phyloP scores from a whole-genome alignment of 345 rosid species.

The Streptanthus diversifolius region DNA sequence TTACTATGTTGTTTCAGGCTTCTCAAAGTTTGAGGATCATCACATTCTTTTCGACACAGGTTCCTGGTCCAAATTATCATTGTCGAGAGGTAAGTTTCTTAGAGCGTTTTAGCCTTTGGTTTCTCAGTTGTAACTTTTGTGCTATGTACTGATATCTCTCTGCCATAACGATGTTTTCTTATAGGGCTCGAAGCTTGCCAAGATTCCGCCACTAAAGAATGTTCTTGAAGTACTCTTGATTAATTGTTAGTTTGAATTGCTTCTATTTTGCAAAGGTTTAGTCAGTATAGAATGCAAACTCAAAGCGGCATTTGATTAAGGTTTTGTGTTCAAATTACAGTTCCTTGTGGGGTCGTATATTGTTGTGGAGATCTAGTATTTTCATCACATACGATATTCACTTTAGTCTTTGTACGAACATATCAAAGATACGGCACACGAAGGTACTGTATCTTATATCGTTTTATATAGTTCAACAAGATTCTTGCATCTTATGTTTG shows the following conservation, averaged over 20 bases:
- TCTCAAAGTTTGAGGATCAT: conserved; percentile 67
- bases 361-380: conserved; percentile 91
- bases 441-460: conserved; percentile 40
- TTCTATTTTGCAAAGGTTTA: not conserved
- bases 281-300: not conserved
- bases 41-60: conserved; percentile 82
- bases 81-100: conserved; percentile 60
- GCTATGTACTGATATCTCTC: not conserved
- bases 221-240: conserved; percentile 54
- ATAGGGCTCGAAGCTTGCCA: conserved; percentile 76
- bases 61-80: conserved; percentile 88
- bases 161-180: conserved; percentile 1
- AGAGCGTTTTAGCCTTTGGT: not conserved
- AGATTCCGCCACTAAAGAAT: conserved; percentile 59
- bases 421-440: conserved; percentile 64
- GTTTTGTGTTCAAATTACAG: conserved; percentile 40
- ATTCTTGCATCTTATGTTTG: not conserved
- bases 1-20: conserved; percentile 38
- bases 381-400: conserved; percentile 90
- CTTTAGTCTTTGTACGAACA: conserved; percentile 66
- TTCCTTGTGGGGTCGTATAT: conserved; percentile 63
- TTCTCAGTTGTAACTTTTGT: not conserved
- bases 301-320: conserved; percentile 2
- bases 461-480: too few species aligned
- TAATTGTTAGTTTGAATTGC: conserved; percentile 46